These are phyloP conservation scores for Ganoderma lucidum DNA, from an alignment of 1,284 basidiomycete species.

Conservation along the genomic window DNA sequence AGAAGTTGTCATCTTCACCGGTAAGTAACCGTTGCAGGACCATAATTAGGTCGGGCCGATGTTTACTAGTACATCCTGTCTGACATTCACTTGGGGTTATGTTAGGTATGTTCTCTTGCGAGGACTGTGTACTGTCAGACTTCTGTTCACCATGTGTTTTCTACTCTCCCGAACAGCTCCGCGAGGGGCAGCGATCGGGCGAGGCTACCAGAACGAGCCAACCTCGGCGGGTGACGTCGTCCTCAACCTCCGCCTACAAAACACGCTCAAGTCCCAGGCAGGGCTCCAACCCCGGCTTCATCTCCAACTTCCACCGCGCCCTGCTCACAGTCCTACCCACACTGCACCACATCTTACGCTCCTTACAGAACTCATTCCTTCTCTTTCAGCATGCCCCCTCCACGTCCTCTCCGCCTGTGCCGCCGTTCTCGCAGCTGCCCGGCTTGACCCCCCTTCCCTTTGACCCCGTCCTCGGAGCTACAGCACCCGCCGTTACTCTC, in stretches of 20 bases:
- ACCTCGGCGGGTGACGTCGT: slow-evolving; percentile 1
- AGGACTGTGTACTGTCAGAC: neutral
- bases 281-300: slow-evolving; percentile 12
- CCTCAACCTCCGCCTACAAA: neutral
- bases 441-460: slow-evolving; percentile 27
- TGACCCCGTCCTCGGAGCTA: neutral
- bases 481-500: neutral
- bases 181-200: neutral
- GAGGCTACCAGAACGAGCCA: neutral
- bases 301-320: slow-evolving; percentile 25
- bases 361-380: slow-evolving; percentile 18
- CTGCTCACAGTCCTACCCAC: slow-evolving; percentile 29
- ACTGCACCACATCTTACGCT: slow-evolving; percentile 32
- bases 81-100: neutral
- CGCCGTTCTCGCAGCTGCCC: slow-evolving; percentile 18
- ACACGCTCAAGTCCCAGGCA: neutral
- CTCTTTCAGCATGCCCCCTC: slow-evolving; percentile 31
- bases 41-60: no score
- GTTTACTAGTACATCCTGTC: no score
- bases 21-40: neutral
- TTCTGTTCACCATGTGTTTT: neutral
- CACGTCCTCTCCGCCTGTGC: slow-evolving; percentile 27
- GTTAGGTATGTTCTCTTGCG: neutral
- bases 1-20: neutral
- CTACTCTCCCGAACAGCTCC: neutral